These are phyloP conservation scores for Exutisphaerella laricina DNA, from an alignment of 2,329 filamentous ascomycete genomes.

Conservation along the genomic window DNA sequence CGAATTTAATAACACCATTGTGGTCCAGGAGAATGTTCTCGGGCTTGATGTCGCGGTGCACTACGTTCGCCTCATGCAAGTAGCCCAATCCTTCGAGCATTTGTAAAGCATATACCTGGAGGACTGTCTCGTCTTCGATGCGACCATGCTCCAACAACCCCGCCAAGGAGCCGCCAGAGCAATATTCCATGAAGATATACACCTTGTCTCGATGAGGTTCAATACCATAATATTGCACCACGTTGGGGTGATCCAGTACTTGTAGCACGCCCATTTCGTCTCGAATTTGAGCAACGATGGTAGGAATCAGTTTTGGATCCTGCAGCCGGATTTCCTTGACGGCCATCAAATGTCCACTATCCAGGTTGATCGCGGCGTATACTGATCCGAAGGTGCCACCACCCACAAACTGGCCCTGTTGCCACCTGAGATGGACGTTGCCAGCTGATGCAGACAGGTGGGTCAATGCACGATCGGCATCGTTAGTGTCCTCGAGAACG, in stretches of 20 bases:
- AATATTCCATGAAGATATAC: conserved; percentile 99
- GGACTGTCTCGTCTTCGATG: conserved; percentile 95
- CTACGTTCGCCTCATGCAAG: conserved; percentile 83
- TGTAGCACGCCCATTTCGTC: conserved; percentile 97
- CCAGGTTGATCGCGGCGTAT: conserved; percentile 94
- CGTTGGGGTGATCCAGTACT: conserved; percentile 92
- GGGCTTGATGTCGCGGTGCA: conserved; percentile 96
- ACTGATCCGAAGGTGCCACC: conserved; percentile 97
- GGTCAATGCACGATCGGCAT: conserved; percentile 89
- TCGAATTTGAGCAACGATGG: conserved; percentile 85
- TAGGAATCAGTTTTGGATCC: conserved; percentile 91
- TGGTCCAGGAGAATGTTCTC: conserved; percentile 96
- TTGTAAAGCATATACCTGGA: conserved; percentile 93
- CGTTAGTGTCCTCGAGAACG: conserved; percentile 89
- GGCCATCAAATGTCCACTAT: conserved; percentile 93
- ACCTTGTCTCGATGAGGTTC: conserved; percentile 98
- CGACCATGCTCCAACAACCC: conserved; percentile 87
- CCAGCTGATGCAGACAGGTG: conserved; percentile 91
- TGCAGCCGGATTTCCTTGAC: conserved; percentile 98
- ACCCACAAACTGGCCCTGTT: conserved; percentile 96
- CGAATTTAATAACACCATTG: conserved; percentile 97
- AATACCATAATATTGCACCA: conserved; percentile 96
- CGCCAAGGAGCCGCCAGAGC: conserved; percentile 87
- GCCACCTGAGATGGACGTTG: conserved; percentile 94
- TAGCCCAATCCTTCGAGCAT: conserved; percentile 91